Evolutionary conservation across 23 red algal species (phyloP), one percentile per base, ranked within the genome.

Genomic region (Cyanidioschyzon merolae): DNA sequence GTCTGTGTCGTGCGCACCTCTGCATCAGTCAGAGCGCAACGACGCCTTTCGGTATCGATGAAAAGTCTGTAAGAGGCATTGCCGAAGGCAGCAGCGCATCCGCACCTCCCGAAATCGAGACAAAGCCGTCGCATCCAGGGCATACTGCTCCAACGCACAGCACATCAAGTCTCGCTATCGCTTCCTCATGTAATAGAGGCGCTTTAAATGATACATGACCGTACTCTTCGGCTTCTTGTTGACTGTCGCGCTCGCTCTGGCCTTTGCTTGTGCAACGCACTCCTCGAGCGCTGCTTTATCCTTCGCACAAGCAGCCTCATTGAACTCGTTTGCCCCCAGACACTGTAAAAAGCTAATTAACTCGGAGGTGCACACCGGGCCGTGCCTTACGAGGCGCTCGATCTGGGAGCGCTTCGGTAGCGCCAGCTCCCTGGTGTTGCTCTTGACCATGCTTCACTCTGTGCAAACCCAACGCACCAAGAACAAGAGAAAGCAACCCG

Each of bases 181-280:
- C 71, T 84, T 75, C 82, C 83, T 82, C 89, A 86, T 80, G 77
- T 92, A 86, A 51, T 92, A 92, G 18, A 92, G 41, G 12, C 89
- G 89, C 67, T 92, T 92, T 12, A 92, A 80, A 41, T 92, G 89
- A 58, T 87, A 92, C 50, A 92, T 86, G 30, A 87, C 37, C 12
- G 83, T 92, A 58, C 82, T 86, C 84, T 92, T 92, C 29, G 59
- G 88, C 67, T 82, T 86, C 39, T 59, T 76, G 32, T 78, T 75
- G 68, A 58, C 51, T 17, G 59, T 75, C 2, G 37, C 37, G 77
- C 84, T 57, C 27, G 39, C 25, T 39, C 50, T 0, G 34, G 57
- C 34, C 21, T 25, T 27, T 17, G 18, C n/a, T 35, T 32, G n/a
- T 3, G n/a, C n/a, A 25, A 71, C 16, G 63, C 63, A 71, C 63